Evolutionary conservation across 306 rosid genomes (phyloP).

Genomic region (Quillaja saponaria): DNA sequence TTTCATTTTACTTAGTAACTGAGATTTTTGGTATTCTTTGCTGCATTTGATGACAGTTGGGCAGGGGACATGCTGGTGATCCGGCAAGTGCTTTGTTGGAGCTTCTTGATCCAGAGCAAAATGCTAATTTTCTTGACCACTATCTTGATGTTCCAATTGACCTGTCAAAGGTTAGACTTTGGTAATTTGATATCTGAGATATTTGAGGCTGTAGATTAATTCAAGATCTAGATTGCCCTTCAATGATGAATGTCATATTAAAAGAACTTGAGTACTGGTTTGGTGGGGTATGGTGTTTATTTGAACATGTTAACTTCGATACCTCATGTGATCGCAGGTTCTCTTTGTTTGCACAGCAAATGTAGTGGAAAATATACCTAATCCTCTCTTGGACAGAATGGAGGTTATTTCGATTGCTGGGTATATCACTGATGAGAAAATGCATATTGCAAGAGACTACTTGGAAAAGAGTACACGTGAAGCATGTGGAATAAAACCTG

Average conservation of each 20-base stretch:
- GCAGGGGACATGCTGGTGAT: conserved; percentile 98
- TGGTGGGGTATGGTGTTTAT: not conserved
- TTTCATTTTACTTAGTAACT: not conserved
- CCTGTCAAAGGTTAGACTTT: conserved; percentile 79
- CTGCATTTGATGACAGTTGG: conserved; percentile 54
- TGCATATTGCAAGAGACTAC: conserved; percentile 97
- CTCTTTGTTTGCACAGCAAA: conserved; percentile 98
- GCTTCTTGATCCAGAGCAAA: conserved; percentile 99
- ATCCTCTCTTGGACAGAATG: conserved; percentile 94
- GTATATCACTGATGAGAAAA: conserved; percentile 94
- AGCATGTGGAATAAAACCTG: conserved; percentile 88
- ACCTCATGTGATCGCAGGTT: conserved; percentile 60
- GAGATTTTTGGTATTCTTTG: conserved; percentile 28
- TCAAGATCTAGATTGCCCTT: conserved; percentile 9
- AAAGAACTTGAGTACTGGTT: not conserved
- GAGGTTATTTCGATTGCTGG: conserved; percentile 95
- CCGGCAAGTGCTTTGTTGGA: conserved; percentile 99
- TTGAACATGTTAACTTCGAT: conserved; percentile 14
- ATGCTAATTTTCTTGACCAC: conserved; percentile 97
- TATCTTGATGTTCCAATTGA: conserved; percentile 99
- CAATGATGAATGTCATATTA: conserved; percentile 12
- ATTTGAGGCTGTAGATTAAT: conserved; percentile 17
- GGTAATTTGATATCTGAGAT: conserved; percentile 7
- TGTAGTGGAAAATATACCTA: conserved; percentile 89
- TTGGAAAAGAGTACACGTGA: conserved; percentile 94